Evolutionary conservation across 352 stramenopile species (phyloP), one percentile per base, ranked within the genome.

Genomic region (Phytopythium boreale): DNA sequence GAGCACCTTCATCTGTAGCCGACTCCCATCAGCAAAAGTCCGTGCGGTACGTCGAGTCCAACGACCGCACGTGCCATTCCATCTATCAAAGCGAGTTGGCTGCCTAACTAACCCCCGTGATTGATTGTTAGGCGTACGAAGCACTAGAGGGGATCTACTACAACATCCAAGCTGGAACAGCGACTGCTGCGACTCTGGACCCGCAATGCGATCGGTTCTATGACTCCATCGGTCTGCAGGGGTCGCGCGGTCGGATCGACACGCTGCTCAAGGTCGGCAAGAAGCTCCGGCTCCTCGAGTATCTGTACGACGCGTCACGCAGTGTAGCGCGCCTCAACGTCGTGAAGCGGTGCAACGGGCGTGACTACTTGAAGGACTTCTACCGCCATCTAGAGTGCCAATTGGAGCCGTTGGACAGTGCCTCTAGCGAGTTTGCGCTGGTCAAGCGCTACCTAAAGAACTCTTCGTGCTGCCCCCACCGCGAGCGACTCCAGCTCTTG

Each of bases 361-460:
- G 59, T 11, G 70, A 80, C 56, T 76, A 80, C 50, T 31, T 83
- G 41, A 67, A 76, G 39, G 71, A 71, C 36, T 74, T 65, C 39
- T 79, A 77, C n/a, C 50, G 59, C 8, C 46, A 67, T 1, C 61
- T 80, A 19, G 61, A 73, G 8, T 81, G 70, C 37, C 39, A 63
- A 0, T 57, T 84, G 43, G 50, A 71, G 24, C 72, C 73, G 15
- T 24, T 84, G 34, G 44, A 50, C 4, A 46, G 66, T 20, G 46
- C 50, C 7, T 71, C 68, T 10, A 43, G 52, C 4, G 75, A 81
- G 63, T 79, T 62, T 39, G 55, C 55, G 17, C 67, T 72, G 14
- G 70, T 80, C 46, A 62, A 76, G 56, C 57, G 69, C 22, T 83
- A 83, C 59, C 58, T 83, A 9, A 72, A 71, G 53, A 80, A 80